These are phyloP conservation scores for Aspergillus ibericus DNA, from an alignment of 2,329 filamentous ascomycete genomes.

Conservation along the genomic window DNA sequence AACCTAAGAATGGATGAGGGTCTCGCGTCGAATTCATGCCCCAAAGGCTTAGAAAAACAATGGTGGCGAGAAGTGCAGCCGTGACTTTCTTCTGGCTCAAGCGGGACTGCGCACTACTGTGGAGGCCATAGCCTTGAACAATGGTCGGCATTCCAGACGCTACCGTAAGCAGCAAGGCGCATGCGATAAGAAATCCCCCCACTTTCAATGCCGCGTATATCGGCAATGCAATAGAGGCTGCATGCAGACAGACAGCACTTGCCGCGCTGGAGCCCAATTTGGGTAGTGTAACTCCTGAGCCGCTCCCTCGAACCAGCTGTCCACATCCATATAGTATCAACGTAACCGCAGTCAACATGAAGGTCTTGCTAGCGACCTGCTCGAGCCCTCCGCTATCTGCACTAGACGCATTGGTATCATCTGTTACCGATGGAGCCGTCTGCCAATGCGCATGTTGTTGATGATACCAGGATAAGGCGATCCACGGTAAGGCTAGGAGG, in stretches of 20 bases:
- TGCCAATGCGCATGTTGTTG: conserved; percentile 24
- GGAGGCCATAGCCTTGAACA: conserved; percentile 13
- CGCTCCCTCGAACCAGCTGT: conserved; percentile 22
- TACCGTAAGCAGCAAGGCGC: conserved; percentile 50
- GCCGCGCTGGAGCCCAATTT: conserved; percentile 16
- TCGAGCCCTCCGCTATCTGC: conserved; percentile 18
- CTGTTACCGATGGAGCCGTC: conserved; percentile 7
- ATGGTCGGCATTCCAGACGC: conserved; percentile 46
- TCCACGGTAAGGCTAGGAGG: conserved; percentile 41
- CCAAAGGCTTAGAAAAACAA: conserved; percentile 27
- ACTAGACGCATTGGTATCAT: conserved; percentile 5
- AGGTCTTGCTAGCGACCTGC: conserved; percentile 24
- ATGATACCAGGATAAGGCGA: conserved; percentile 39
- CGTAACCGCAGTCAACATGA: conserved; percentile 31
- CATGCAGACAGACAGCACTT: conserved; percentile 31
- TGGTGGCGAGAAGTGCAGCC: conserved; percentile 24
- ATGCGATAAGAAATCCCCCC: conserved; percentile 54
- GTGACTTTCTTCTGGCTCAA: conserved; percentile 31
- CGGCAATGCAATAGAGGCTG: conserved; percentile 51
- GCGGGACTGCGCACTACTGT: conserved; percentile 16
- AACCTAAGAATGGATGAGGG: conserved; percentile 46
- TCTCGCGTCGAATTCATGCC: conserved; percentile 35
- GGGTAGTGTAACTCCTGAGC: conserved; percentile 17
- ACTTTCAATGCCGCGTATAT: conserved; percentile 58
- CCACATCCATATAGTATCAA: conserved; percentile 33